phyloP scores from a whole-genome alignment of 2,329 filamentous ascomycete species.

The Cryphonectria parasitica region DNA sequence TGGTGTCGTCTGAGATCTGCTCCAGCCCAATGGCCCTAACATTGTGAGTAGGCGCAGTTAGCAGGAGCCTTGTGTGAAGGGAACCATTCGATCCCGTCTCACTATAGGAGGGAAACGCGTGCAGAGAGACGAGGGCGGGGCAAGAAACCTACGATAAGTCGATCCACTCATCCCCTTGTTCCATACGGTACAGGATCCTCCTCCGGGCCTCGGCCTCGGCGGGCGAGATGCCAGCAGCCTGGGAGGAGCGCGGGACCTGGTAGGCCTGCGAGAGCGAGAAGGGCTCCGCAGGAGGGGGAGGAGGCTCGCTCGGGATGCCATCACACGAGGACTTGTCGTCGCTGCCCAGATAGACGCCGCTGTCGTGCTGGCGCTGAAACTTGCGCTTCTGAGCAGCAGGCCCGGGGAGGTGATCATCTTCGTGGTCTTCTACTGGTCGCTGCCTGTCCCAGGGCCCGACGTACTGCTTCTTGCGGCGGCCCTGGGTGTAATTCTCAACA shows the following conservation, averaged over 20 bases:
- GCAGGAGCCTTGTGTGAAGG: background rate
- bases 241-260: slow-evolving; percentile 18
- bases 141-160: slow-evolving; percentile 59
- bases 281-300: slow-evolving; percentile 4
- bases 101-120: too few species aligned
- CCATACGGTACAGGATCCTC: slow-evolving; percentile 57
- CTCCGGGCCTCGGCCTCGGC: slow-evolving; percentile 47
- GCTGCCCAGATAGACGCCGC: slow-evolving; percentile 67
- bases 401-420: slow-evolving; percentile 27
- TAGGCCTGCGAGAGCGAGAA: slow-evolving; percentile 11
- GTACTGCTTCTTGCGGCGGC: slow-evolving; percentile 64
- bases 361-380: slow-evolving; percentile 66
- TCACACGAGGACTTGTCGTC: slow-evolving; percentile 57
- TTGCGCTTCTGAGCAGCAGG: slow-evolving; percentile 47
- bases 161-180: slow-evolving; percentile 61
- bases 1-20: slow-evolving; percentile 57
- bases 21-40: slow-evolving; percentile 52
- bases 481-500: slow-evolving; percentile 65
- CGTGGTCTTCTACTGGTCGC: slow-evolving; percentile 41
- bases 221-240: slow-evolving; percentile 1
- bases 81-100: too few species aligned
- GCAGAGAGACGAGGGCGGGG: background rate
- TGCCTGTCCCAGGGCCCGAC: slow-evolving; percentile 72
- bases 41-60: background rate
- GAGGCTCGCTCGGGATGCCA: slow-evolving; percentile 47